Percentiles rank a stretch among this genome's conserved stretches.
These are phyloP conservation scores for Paramecium sexaurelia DNA, from an alignment of 73 alveolate genomes.

Conservation along the genomic window DNA sequence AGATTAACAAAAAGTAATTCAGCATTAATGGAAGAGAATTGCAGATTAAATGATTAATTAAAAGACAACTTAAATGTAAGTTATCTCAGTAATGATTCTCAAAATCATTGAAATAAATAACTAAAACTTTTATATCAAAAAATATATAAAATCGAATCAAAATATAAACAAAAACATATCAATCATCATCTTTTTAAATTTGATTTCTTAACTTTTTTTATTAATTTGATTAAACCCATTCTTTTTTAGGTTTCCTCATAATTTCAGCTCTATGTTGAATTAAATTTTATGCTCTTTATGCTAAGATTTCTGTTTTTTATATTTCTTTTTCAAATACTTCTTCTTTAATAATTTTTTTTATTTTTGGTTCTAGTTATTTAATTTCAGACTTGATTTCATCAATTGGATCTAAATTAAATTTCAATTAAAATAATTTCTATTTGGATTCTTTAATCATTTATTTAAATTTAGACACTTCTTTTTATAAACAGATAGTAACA, in stretches of 20 bases:
- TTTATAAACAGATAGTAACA: slow-evolving; percentile 92
- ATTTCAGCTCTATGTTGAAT: background rate
- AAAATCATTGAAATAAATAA: slow-evolving; percentile 21
- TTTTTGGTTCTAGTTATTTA: slow-evolving; percentile 73
- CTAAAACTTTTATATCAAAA: background rate
- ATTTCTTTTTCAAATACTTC: slow-evolving; percentile 91
- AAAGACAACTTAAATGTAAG: background rate
- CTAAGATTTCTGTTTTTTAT: slow-evolving; percentile 86
- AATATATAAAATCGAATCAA: background rate
- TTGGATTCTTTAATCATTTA: slow-evolving; percentile 61
- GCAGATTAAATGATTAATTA: background rate
- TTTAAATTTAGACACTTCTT: slow-evolving; percentile 87
- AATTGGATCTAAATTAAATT: slow-evolving; percentile 43
- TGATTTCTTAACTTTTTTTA: slow-evolving; percentile 4
- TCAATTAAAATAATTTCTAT: slow-evolving; percentile 32
- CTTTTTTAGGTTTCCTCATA: slow-evolving; percentile 40
- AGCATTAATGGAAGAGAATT: slow-evolving; percentile 12
- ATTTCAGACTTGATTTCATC: slow-evolving; percentile 25
- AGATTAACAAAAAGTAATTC: background rate
- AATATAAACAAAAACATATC: background rate
- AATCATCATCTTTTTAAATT: slow-evolving; percentile 6
- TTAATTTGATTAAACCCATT: background rate
- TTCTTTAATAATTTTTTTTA: slow-evolving; percentile 76
- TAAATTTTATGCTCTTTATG: slow-evolving; percentile 75
- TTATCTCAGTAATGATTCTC: background rate